These are phyloP conservation scores for Hysterium pulicare DNA, from an alignment of 2,329 filamentous ascomycete species.

Conservation along the genomic window DNA sequence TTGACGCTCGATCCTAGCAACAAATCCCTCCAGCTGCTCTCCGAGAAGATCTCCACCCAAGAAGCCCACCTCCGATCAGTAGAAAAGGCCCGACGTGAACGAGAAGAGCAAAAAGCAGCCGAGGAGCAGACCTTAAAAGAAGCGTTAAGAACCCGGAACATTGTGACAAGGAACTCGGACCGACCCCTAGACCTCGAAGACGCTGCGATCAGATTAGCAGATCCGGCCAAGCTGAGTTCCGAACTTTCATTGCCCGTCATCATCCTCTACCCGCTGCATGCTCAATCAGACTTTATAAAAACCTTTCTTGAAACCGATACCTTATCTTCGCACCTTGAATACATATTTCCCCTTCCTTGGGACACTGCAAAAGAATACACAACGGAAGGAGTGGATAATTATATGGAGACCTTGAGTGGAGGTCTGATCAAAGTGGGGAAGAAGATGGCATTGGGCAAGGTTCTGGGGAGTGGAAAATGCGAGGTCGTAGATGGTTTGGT, in stretches of 20 bases:
- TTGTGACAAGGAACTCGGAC: constrained; percentile 63
- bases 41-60: constrained; percentile 61
- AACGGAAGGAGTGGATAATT: constrained; percentile 70
- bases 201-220: constrained; percentile 65
- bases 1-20: constrained; percentile 71
- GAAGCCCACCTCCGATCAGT: constrained; percentile 55
- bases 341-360: constrained; percentile 88
- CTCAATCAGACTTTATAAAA: constrained; percentile 89
- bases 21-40: constrained; percentile 60
- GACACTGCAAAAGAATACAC: constrained; percentile 67
- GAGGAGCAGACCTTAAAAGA: constrained; percentile 53
- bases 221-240: constrained; percentile 70
- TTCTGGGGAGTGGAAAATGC: constrained; percentile 71
- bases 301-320: constrained; percentile 74
- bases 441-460: constrained; percentile 73
- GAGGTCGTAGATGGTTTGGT: constrained; percentile 87
- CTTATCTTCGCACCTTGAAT: constrained; percentile 73
- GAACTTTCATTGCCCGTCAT: constrained; percentile 73
- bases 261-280: constrained; percentile 77
- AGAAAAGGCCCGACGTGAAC: constrained; percentile 55
- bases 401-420: constrained; percentile 76
- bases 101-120: constrained; percentile 52
- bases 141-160: constrained; percentile 65
- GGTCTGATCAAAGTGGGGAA: constrained; percentile 89
- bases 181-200: constrained; percentile 86